These are phyloP conservation scores for Hanseniaspora gamundiae DNA, from an alignment of 1,139 yeast genomes.

Conservation along the genomic window DNA sequence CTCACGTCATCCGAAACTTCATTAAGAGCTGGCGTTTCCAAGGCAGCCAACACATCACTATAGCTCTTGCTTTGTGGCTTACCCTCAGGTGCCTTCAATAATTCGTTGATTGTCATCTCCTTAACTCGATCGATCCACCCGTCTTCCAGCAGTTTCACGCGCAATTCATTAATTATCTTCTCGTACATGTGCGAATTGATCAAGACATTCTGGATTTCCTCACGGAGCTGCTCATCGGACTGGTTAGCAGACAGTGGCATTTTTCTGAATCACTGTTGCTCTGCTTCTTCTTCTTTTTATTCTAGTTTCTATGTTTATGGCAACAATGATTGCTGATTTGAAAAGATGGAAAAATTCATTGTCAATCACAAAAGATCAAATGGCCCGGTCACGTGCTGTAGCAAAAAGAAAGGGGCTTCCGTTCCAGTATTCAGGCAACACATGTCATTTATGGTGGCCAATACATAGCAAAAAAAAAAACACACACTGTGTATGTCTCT, in stretches of 20 bases:
- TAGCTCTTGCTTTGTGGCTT: conserved; percentile 28
- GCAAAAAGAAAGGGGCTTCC: no score
- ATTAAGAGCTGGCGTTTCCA: conserved; percentile 53
- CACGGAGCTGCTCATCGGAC: background rate
- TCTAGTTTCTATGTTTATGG: background rate
- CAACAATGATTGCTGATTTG: no score
- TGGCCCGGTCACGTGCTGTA: no score
- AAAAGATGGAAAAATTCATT: no score
- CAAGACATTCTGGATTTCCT: background rate
- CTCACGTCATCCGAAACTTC: background rate
- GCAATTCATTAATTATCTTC: conserved; percentile 28
- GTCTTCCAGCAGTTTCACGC: conserved; percentile 52
- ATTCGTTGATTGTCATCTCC: conserved; percentile 38
- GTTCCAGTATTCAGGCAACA: no score
- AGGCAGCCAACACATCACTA: conserved; percentile 36
- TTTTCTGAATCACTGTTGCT: no score
- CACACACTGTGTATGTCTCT: no score
- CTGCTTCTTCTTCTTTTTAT: no score
- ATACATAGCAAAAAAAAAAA: no score
- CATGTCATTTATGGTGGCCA: no score
- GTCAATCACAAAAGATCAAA: no score
- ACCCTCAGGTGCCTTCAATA: conserved; percentile 18
- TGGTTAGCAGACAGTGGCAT: conserved; percentile 1
- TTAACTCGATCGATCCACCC: conserved; percentile 83
- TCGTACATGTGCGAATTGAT: background rate